These are phyloP conservation scores for Silene coronaria DNA, from an alignment of 179 eudicot genomes.

Conservation along the genomic window DNA sequence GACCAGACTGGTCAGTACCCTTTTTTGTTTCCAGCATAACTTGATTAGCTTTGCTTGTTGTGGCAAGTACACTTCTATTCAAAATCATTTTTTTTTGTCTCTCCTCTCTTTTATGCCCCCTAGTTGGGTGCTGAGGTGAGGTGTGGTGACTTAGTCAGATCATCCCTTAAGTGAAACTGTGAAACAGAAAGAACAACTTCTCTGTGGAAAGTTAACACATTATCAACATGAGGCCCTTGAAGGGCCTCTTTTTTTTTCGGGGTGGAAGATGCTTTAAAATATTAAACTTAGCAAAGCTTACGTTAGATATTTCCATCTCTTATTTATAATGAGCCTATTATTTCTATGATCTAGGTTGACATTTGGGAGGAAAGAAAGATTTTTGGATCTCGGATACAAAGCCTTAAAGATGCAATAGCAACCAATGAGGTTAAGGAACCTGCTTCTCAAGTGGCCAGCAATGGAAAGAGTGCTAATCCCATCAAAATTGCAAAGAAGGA, in stretches of 20 bases:
- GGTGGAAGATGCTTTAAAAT: not conserved
- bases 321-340: conserved; percentile 7
- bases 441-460: conserved; percentile 43
- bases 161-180: not conserved
- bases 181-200: not conserved
- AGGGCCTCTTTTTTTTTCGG: not conserved
- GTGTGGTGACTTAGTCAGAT: not conserved
- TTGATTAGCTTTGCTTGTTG: not conserved
- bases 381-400: conserved; percentile 84
- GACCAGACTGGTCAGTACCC: conserved; percentile 62
- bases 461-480: conserved; percentile 58
- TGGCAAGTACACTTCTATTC: not conserved
- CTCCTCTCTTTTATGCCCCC: not conserved
- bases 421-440: conserved; percentile 46
- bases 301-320: not conserved
- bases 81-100: not conserved
- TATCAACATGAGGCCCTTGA: not conserved
- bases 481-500: conserved; percentile 84
- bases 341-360: conserved; percentile 41
- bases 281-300: not conserved
- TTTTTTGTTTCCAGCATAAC: not conserved
- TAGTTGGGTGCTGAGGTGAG: not conserved
- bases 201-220: not conserved
- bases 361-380: conserved; percentile 96
- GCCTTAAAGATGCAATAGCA: conserved; percentile 64